These are phyloP conservation scores for Cladophialophora psammophila DNA, from an alignment of 2,329 filamentous ascomycete species.

Conservation along the genomic window DNA sequence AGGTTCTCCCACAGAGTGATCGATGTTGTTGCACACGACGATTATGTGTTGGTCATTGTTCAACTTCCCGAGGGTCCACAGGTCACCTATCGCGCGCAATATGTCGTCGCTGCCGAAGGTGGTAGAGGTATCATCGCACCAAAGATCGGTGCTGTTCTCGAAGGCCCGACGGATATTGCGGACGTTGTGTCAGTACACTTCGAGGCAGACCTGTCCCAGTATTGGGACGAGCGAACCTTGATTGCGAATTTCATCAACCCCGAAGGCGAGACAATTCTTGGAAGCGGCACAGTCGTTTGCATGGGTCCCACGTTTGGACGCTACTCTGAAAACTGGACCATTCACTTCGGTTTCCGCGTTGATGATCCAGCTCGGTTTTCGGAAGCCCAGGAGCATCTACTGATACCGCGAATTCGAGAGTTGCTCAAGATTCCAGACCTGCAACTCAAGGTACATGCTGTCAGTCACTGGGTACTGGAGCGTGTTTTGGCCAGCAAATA, in stretches of 20 bases:
- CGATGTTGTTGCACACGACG: slow-evolving; percentile 10
- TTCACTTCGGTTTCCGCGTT: slow-evolving; percentile 41
- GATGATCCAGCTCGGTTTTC: slow-evolving; percentile 39
- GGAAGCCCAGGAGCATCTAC: slow-evolving; percentile 34
- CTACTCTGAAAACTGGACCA: slow-evolving; percentile 46
- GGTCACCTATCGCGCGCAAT: slow-evolving; percentile 39
- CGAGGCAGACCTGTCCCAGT: slow-evolving; percentile 40
- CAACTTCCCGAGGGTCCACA: slow-evolving; percentile 36
- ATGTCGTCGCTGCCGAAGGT: slow-evolving; percentile 46
- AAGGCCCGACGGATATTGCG: slow-evolving; percentile 44
- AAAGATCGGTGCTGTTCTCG: slow-evolving; percentile 42
- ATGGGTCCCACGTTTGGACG: slow-evolving; percentile 40
- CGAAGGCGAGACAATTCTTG: slow-evolving; percentile 29
- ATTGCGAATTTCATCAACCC: slow-evolving; percentile 35
- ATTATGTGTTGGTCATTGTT: slow-evolving; percentile 13
- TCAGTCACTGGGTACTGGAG: slow-evolving; percentile 21
- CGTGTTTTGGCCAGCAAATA: slow-evolving; percentile 14
- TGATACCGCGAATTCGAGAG: slow-evolving; percentile 40
- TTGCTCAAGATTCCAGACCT: slow-evolving; percentile 23
- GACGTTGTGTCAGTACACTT: slow-evolving; percentile 43
- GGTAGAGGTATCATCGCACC: slow-evolving; percentile 36
- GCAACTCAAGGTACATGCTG: background rate
- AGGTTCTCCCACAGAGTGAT: slow-evolving; percentile 13
- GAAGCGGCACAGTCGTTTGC: slow-evolving; percentile 34
- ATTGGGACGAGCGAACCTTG: slow-evolving; percentile 38